Percentiles rank a stretch among this genome's conserved stretches.
Conservation (phyloP, 2,329 filamentous ascomycete genomes). For the Stromatinia cepivora region DNA sequence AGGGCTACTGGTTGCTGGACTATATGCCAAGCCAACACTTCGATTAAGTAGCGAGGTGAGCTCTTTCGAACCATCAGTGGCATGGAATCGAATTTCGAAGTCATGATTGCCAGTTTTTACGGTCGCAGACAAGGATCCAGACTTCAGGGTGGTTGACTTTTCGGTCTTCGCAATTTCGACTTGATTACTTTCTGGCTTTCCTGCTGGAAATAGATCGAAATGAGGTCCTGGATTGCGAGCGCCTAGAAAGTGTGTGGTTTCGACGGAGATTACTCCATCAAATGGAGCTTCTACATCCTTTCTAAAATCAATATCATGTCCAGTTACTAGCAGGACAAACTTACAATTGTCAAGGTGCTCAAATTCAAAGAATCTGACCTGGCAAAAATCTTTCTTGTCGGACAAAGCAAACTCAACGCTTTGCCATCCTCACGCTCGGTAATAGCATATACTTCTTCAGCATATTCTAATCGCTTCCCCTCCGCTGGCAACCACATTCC, state of each 20-base stretch:
- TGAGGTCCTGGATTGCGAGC: conserved; percentile 53
- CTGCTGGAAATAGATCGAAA: conserved; percentile 58
- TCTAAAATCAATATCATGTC: conserved; percentile 20
- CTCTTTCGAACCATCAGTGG: conserved; percentile 49
- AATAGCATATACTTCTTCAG: conserved; percentile 61
- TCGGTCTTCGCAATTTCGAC: conserved; percentile 46
- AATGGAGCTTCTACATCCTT: conserved; percentile 57
- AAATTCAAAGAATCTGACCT: conserved; percentile 58
- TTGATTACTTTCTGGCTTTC: conserved; percentile 46
- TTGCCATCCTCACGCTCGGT: conserved; percentile 47
- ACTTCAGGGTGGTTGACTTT: conserved; percentile 51
- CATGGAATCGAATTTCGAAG: conserved; percentile 58
- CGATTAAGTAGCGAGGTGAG: conserved; percentile 56
- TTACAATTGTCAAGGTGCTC: conserved; percentile 53
- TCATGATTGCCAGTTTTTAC: conserved; percentile 50
- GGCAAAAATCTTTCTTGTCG: conserved; percentile 54
- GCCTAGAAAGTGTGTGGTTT: conserved; percentile 59
- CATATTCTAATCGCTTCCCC: conserved; percentile 62
- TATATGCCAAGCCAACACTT: conserved; percentile 59
- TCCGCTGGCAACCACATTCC: conserved; percentile 67
- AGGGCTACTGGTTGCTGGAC: conserved; percentile 52
- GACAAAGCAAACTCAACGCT: conserved; percentile 56
- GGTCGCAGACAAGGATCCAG: conserved; percentile 55
- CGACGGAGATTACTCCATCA: conserved; percentile 60
- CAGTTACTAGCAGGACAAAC: conserved; percentile 21